Evolutionary conservation across 2,329 filamentous ascomycete genomes (phyloP), one percentile per base, ranked within the genome.

Genomic region (Curvularia hawaiiensis): DNA sequence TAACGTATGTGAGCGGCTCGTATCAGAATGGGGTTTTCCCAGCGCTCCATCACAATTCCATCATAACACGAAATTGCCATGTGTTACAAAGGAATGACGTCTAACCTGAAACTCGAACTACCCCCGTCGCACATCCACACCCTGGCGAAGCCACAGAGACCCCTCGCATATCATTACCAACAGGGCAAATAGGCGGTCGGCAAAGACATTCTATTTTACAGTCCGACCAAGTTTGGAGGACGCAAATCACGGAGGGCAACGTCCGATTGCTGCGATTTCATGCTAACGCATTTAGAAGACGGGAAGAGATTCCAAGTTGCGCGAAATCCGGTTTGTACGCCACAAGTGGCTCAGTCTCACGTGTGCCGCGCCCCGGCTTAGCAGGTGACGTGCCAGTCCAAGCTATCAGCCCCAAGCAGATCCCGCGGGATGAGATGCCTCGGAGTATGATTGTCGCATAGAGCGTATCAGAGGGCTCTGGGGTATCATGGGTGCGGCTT

Each of bases 281-380:
- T 48, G 52, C 59, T 50, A 53, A 26, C 33, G 30, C 44, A 48
- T 28, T 31, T 24, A 47, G 55, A 56, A 52, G 60, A 55, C 60
- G 59, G 55, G 35, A 38, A 38, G 16, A 38, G 16, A 38, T 16
- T 4, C 5, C 14, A 45, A 33, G 28, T 31, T 41, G 50, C 39
- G 38, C 30, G 52, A 30, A 60, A 62, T 55, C 56, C 55, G 52
- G 61, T 58, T 68, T 58, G 45, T 46, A 55, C 60, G 63, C 59
- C 57, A 63, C 58, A 43, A 61, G 66, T 70, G 66, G 63, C 60
- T 65, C 43, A 56, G 44, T 52, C 31, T 54, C 61, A 65, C 58
- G 57, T 65, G 49, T 55, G 28, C 49, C 50, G 52, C 44, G 26
- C 24, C 43, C 22, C 45, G 31, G 38, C 53, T 35, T 28, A 39